These are phyloP conservation scores for Cordia subcordata DNA, from an alignment of 257 asterid species.

Conservation along the genomic window DNA sequence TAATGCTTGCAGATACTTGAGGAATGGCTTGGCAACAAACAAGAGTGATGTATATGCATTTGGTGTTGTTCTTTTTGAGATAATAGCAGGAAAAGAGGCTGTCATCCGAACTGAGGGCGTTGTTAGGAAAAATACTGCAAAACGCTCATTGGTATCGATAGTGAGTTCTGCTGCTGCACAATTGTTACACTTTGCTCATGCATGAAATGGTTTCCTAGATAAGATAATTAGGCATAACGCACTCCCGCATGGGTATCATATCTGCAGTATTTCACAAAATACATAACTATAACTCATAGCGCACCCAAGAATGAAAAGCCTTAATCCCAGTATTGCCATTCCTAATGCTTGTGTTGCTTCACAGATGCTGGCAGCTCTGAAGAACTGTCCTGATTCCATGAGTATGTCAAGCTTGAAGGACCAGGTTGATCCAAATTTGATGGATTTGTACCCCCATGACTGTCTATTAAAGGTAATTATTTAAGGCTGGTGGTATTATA, in stretches of 20 bases:
- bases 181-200: not conserved
- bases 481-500: no score
- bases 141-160: slow-evolving; percentile 82
- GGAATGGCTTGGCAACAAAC: slow-evolving; percentile 80
- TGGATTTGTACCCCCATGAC: slow-evolving; percentile 88
- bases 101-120: slow-evolving; percentile 36
- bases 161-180: slow-evolving; percentile 45
- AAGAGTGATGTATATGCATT: slow-evolving; percentile 96
- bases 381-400: slow-evolving; percentile 70
- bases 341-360: slow-evolving; percentile 20
- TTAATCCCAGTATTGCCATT: not conserved
- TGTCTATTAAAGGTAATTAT: slow-evolving; percentile 84
- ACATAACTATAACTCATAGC: not conserved
- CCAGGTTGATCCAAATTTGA: slow-evolving; percentile 65
- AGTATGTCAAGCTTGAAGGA: slow-evolving; percentile 83
- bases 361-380: slow-evolving; percentile 90
- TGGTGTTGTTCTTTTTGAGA: slow-evolving; percentile 85
- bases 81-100: slow-evolving; percentile 91
- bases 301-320: not conserved
- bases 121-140: slow-evolving; percentile 55
- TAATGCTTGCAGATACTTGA: slow-evolving; percentile 58
- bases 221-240: no score
- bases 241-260: no score
- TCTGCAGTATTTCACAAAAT: no score
- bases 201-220: not conserved